Conservation (phyloP, 805 yeast species). For the Hanseniaspora hatyaiensis region DNA sequence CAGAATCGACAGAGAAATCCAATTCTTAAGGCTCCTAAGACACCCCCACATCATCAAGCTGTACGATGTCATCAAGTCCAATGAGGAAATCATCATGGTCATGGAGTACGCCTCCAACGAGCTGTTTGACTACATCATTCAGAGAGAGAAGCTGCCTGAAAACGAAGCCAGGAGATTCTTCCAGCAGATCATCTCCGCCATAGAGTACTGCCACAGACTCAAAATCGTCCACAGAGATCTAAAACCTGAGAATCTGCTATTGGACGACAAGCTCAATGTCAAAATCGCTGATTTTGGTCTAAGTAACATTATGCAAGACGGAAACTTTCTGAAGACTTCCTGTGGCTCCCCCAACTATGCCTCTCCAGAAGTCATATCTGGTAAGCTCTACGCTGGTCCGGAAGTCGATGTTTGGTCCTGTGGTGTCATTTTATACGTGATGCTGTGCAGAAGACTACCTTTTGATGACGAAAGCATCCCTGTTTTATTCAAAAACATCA, state of each 20-base stretch:
- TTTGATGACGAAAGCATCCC: conserved; percentile 96
- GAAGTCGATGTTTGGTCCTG: conserved; percentile 98
- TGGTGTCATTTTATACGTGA: conserved; percentile 88
- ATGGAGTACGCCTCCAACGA: conserved; percentile 96
- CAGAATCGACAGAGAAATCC: conserved; percentile 84
- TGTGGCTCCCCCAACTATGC: conserved; percentile 97
- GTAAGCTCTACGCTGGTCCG: conserved; percentile 92
- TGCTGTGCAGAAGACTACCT: conserved; percentile 91
- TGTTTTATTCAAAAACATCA: conserved; percentile 79
- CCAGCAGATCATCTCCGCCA: conserved; percentile 93
- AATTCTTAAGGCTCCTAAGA: conserved; percentile 72
- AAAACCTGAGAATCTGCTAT: conserved; percentile 83
- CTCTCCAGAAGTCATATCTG: conserved; percentile 93
- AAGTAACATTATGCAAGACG: conserved; percentile 94
- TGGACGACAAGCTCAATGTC: conserved; percentile 82
- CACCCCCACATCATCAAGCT: conserved; percentile 94
- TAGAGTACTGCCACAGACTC: conserved; percentile 90
- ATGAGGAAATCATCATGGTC: conserved; percentile 94
- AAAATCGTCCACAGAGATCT: conserved; percentile 93
- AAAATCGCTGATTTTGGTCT: conserved; percentile 94
- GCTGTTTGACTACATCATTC: conserved; percentile 88
- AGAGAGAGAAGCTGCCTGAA: conserved; percentile 85
- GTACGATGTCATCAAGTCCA: conserved; percentile 88
- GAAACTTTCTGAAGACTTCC: conserved; percentile 83
- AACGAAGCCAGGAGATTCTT: conserved; percentile 84